phyloP scores from a whole-genome alignment of 352 stramenopile genomes.

The Globisporangium irregulare region DNA sequence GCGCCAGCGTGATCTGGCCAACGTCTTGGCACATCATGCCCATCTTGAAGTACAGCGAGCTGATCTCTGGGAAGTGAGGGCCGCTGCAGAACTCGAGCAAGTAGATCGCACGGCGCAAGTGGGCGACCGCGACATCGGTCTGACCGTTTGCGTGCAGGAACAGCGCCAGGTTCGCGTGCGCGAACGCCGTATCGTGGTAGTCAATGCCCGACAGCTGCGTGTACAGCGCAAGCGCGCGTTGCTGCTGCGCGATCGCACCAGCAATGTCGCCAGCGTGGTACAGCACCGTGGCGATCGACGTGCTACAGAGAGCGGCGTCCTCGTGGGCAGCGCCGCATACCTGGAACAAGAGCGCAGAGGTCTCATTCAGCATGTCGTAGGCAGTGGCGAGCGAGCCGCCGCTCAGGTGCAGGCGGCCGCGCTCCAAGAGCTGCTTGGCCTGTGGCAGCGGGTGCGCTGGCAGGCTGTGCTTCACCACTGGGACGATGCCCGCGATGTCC shows the following conservation, averaged over 20 bases:
- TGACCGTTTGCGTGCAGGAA: constrained; percentile 88
- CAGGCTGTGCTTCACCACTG: constrained; percentile 92
- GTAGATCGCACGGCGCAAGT: constrained; percentile 91
- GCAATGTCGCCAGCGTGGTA: constrained; percentile 90
- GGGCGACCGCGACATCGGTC: constrained; percentile 81
- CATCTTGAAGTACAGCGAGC: constrained; percentile 92
- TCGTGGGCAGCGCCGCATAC: constrained; percentile 92
- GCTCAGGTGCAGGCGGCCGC: constrained; percentile 80
- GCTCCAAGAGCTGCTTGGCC: constrained; percentile 86
- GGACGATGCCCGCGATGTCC: constrained; percentile 92
- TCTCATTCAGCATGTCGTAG: constrained; percentile 89
- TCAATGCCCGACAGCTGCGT: constrained; percentile 92
- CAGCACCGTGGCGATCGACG: constrained; percentile 90
- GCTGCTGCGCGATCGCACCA: constrained; percentile 86
- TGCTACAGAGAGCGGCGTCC: constrained; percentile 90
- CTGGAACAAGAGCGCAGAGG: constrained; percentile 91
- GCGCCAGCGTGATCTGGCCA: constrained; percentile 78
- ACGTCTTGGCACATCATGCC: constrained; percentile 94
- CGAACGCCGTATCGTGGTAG: constrained; percentile 89
- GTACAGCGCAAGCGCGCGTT: constrained; percentile 90
- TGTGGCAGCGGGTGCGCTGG: constrained; percentile 73
- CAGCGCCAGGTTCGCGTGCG: constrained; percentile 90
- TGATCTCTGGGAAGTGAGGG: constrained; percentile 88
- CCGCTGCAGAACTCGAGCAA: constrained; percentile 92
- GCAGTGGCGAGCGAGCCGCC: constrained; percentile 68